Conservation (phyloP, 345 rosid species). For the Orychophragmus violaceus region DNA sequence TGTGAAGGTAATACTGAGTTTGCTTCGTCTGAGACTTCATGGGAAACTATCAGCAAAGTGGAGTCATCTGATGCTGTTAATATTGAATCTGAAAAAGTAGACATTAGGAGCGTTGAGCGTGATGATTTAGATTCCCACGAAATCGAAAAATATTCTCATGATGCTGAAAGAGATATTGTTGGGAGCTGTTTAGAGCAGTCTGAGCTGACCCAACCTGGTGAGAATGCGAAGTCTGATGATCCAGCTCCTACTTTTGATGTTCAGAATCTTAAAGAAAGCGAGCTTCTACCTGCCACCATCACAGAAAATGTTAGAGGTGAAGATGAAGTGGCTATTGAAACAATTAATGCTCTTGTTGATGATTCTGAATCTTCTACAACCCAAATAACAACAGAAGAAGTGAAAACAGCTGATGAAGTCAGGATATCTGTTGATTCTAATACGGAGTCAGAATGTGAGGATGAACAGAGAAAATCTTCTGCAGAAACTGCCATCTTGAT, state of each 20-base stretch:
- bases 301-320: conserved; percentile 31
- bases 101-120: conserved; percentile 6
- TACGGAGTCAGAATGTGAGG: conserved; percentile 22
- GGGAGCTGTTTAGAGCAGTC: conserved; percentile 47
- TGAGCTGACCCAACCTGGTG: conserved; percentile 36
- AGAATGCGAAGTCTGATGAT: conserved; percentile 26
- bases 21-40: conserved; percentile 43
- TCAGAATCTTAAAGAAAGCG: conserved; percentile 12
- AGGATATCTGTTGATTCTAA: conserved; percentile 26
- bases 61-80: conserved; percentile 21
- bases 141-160: conserved; percentile 24
- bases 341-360: conserved; percentile 6
- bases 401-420: conserved; percentile 19
- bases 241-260: conserved; percentile 27
- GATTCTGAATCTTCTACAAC: conserved; percentile 10
- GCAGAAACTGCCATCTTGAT: conserved; percentile 32
- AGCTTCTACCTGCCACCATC: conserved; percentile 22
- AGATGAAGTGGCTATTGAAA: conserved; percentile 27
- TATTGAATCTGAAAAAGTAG: conserved; percentile 6
- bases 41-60: conserved; percentile 43
- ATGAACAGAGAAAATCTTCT: conserved; percentile 34
- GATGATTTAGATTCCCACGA: conserved; percentile 26
- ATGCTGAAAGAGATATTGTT: conserved; percentile 35
- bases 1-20: conserved; percentile 57
- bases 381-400: conserved; percentile 14